These are phyloP conservation scores for Jacaranda copaia DNA, from an alignment of 257 asterid species.

Conservation along the genomic window DNA sequence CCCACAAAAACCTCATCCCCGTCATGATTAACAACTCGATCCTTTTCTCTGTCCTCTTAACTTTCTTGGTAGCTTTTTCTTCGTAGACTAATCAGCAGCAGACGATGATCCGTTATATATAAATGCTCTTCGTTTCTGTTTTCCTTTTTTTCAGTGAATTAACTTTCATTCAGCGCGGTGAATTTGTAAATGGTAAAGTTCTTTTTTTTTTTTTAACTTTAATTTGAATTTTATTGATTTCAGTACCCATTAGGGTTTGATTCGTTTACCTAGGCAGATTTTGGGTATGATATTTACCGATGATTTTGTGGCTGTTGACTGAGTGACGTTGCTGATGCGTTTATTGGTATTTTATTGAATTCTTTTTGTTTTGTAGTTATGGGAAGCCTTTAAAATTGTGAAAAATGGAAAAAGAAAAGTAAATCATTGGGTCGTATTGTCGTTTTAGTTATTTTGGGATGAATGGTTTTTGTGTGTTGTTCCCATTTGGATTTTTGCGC, in stretches of 20 bases:
- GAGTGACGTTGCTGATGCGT: not conserved
- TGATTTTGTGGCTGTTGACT: not conserved
- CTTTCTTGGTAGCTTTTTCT: slow-evolving; percentile 20
- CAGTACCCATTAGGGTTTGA: slow-evolving; percentile 36
- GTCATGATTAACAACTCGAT: not conserved
- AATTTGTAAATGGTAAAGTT: slow-evolving; percentile 32
- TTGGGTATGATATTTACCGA: not conserved
- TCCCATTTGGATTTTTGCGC: not conserved
- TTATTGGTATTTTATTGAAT: not conserved
- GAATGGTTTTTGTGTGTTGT: slow-evolving; percentile 9
- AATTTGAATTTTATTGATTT: not conserved
- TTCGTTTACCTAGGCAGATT: slow-evolving; percentile 19
- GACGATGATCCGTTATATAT: slow-evolving; percentile 24
- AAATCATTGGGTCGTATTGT: not conserved
- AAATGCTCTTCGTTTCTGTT: not conserved
- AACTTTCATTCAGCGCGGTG: slow-evolving; percentile 17
- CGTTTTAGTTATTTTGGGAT: not conserved
- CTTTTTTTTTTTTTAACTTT: not conserved
- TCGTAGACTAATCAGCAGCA: slow-evolving; percentile 30
- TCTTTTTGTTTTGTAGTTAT: slow-evolving; percentile 2
- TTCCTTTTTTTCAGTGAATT: not conserved
- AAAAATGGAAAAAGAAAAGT: no score
- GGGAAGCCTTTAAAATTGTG: not conserved
- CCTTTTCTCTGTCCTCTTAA: slow-evolving; percentile 19
- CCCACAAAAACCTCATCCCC: slow-evolving; percentile 28